A percentile compares a stretch with the other conserved stretches of the same genome.
phyloP scores from a whole-genome alignment of 139 green algal genomes.

The Gonium pectorale region DNA sequence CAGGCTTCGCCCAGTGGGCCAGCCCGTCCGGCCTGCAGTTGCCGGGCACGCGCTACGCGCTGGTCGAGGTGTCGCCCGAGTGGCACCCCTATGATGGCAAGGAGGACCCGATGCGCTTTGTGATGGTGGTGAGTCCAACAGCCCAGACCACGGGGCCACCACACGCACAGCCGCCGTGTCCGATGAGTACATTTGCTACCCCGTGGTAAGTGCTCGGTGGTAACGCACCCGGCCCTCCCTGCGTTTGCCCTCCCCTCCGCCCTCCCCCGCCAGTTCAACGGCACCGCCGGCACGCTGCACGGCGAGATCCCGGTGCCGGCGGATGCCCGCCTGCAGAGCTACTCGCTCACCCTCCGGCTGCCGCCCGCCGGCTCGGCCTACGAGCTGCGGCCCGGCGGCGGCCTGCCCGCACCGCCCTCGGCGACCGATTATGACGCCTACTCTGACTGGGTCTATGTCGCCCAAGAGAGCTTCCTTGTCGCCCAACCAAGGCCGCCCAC shows the following conservation, averaged over 20 bases:
- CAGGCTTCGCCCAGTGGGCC: background rate
- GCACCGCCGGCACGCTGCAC: slow-evolving; percentile 6
- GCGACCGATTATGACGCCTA: no score
- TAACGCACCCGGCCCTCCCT: no score
- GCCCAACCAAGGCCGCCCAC: slow-evolving; percentile 66
- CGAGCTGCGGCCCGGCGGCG: background rate
- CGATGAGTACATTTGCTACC: no score
- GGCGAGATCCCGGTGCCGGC: background rate
- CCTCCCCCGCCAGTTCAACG: background rate
- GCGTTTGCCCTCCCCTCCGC: background rate
- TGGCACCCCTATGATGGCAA: no score
- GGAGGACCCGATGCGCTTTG: no score
- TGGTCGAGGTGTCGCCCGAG: background rate
- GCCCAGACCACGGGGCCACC: no score
- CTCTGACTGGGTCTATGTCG: no score
- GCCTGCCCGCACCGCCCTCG: no score
- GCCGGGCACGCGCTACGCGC: background rate
- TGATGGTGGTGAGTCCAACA: no score
- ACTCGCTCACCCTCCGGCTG: slow-evolving; percentile 29
- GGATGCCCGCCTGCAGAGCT: background rate
- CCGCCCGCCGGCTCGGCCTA: background rate
- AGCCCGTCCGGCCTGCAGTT: background rate
- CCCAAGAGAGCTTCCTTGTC: slow-evolving; percentile 55
- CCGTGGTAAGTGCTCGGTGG: no score
- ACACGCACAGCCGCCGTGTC: no score